Base-by-base conservation (phyloP, 2,329 filamentous ascomycete genomes). In the Cordyceps pruinosa region DNA sequence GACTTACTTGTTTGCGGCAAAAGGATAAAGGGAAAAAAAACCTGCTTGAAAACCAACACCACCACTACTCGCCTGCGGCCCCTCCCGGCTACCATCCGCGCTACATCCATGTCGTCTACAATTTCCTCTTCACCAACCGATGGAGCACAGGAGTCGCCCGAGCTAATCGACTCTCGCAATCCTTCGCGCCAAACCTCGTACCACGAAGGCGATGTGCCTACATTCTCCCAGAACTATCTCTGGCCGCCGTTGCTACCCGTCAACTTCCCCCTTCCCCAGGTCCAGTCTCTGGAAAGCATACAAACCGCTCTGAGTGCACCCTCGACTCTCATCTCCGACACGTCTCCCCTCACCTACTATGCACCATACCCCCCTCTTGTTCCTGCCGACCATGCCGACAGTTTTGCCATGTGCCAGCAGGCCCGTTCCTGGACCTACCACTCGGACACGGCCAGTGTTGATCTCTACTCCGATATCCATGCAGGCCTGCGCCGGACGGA, bases 41-140 rank as follows among this genome's bases (percentile, higher is more conserved):
- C 2, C 45, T 32, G 17, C 8, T 15, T 32, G 7, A 35, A 56
- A n/a, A 46, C 25, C 52, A 41, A 47, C 44, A 54, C 28, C 9
- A 28, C 8, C 21, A 35, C 28, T 19, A 4, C 44, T 17, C 32
- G 30, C 12, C n/a, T 23, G 39, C 32, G 44, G 52, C 52, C 34
- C 34, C 32, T 41, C 34, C 28, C 19, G 32, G 52, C 32, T 28
- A 21, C 41, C 8, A 28, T 26, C 52, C 21, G 25, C 32, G 30
- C 52, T 17, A n/a, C 34, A 56, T 26, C 53, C 53, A 56, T 56
- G 53, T 47, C 52, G 34, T 56, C 54, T 30, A 42, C 54, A 17
- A 28, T 45, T 13, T 28, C 54, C 10, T 50, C 54, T 5, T 44
- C 54, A 35, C 30, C 54, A 50, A 45, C 21, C 17, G 46, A 57